Evolutionary conservation across 2,329 filamentous ascomycete species (phyloP).

Genomic region (Calonectria multiphialidica): DNA sequence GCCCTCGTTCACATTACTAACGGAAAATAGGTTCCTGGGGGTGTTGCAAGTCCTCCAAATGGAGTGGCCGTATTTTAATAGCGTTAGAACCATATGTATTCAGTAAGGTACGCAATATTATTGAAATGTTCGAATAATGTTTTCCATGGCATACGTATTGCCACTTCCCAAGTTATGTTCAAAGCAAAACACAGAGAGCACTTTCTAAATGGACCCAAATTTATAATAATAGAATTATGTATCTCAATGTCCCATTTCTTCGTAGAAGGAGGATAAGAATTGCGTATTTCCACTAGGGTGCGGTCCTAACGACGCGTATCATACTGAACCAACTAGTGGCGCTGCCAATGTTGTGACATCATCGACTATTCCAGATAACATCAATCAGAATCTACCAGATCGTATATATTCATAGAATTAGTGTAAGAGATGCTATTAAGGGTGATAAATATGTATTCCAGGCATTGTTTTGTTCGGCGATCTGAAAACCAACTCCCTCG

Average conservation of each 20-base stretch:
- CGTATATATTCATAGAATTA: background rate
- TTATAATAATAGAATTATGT: background rate
- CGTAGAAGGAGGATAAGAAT: no score
- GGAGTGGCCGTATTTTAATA: conserved; percentile 20
- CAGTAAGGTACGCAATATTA: no score
- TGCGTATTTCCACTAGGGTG: background rate
- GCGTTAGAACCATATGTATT: background rate
- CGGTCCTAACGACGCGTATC: no score
- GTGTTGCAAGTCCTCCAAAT: conserved; percentile 21
- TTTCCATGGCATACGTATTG: background rate
- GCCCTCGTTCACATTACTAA: background rate
- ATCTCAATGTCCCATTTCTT: background rate
- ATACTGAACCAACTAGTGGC: background rate
- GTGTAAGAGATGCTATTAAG: background rate
- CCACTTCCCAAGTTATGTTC: background rate
- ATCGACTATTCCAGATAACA: background rate
- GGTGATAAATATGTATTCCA: background rate
- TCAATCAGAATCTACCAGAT: no score
- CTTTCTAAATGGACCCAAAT: background rate
- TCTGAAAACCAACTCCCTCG: background rate
- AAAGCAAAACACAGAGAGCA: background rate
- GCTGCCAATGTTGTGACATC: background rate
- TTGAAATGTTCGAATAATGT: background rate
- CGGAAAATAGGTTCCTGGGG: conserved; percentile 16
- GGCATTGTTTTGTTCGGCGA: no score